phyloP scores from a whole-genome alignment of 768 basidiomycete species.

The Solioccasus polychromus region DNA sequence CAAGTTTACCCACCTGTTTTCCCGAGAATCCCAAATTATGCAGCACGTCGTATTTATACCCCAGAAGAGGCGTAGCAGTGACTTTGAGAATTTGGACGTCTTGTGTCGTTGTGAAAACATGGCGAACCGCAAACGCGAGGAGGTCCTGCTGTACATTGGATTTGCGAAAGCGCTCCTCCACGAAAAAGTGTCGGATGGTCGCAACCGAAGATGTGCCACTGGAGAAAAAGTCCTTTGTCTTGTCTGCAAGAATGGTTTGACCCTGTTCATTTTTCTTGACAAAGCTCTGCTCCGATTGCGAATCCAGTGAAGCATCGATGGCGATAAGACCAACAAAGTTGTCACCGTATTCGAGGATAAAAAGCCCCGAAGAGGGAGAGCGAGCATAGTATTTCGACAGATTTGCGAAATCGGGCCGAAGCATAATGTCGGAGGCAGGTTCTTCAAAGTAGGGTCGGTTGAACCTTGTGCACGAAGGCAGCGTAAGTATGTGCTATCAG shows the following conservation, averaged over 20 bases:
- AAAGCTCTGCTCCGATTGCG: slow-evolving; percentile 29
- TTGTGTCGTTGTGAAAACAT: slow-evolving; percentile 49
- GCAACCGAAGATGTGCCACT: slow-evolving; percentile 49
- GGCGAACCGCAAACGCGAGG: slow-evolving; percentile 52
- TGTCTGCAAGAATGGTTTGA: slow-evolving; percentile 4
- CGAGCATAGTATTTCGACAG: slow-evolving; percentile 54
- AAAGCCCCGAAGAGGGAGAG: slow-evolving; percentile 64
- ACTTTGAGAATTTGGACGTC: slow-evolving; percentile 46
- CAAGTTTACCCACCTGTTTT: slow-evolving; percentile 43
- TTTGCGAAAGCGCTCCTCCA: slow-evolving; percentile 60
- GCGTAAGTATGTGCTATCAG: not conserved
- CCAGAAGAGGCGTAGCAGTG: slow-evolving; percentile 47
- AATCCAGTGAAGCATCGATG: slow-evolving; percentile 56
- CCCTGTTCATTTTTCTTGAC: slow-evolving; percentile 22
- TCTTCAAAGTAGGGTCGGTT: slow-evolving; percentile 70
- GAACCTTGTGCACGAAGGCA: slow-evolving; percentile 41
- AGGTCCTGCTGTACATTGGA: slow-evolving; percentile 64
- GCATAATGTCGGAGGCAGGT: slow-evolving; percentile 48
- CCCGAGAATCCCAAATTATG: slow-evolving; percentile 47
- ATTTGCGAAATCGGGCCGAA: slow-evolving; percentile 52
- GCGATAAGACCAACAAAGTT: slow-evolving; percentile 68
- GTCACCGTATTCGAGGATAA: slow-evolving; percentile 59
- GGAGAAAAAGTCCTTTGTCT: slow-evolving; percentile 17
- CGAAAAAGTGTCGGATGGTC: slow-evolving; percentile 70
- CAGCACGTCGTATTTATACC: slow-evolving; percentile 47